Conservation (phyloP, 2,329 filamentous ascomycete genomes). For the Pyrenochaeta sp. region DNA sequence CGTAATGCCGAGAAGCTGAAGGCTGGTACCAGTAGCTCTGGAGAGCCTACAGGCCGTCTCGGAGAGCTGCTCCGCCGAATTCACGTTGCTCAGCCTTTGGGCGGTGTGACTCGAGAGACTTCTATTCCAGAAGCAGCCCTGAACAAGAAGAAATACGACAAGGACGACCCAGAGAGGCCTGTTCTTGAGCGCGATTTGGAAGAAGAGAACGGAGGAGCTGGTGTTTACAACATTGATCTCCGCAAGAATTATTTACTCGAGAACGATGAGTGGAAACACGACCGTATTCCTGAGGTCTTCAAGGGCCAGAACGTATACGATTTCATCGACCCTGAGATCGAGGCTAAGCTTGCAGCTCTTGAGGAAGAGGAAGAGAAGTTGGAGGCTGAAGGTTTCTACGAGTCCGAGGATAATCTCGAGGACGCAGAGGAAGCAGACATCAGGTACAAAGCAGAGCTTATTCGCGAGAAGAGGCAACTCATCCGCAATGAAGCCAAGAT, state of each 20-base stretch:
- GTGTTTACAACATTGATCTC: constrained; percentile 94
- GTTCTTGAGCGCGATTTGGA: constrained; percentile 86
- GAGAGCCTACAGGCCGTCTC: constrained; percentile 79
- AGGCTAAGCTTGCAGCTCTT: constrained; percentile 86
- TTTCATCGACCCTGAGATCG: constrained; percentile 96
- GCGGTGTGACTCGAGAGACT: constrained; percentile 77
- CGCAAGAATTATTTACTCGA: constrained; percentile 87
- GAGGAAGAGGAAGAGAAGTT: constrained; percentile 96
- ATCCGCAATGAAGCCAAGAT: constrained; percentile 95
- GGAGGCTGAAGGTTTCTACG: constrained; percentile 91
- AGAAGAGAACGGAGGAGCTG: constrained; percentile 90
- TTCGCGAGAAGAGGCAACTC: constrained; percentile 90
- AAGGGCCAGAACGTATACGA: constrained; percentile 98
- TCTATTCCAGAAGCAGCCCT: constrained; percentile 89
- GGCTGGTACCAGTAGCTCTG: constrained; percentile 79
- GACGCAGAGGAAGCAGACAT: constrained; percentile 90
- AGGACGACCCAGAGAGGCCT: constrained; percentile 83
- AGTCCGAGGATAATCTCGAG: constrained; percentile 75
- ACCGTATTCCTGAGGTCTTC: constrained; percentile 92
- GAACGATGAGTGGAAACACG: constrained; percentile 92
- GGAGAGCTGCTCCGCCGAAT: constrained; percentile 93
- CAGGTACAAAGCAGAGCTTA: constrained; percentile 89
- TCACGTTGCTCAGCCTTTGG: constrained; percentile 94
- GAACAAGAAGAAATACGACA: constrained; percentile 86
- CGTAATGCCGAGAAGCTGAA: constrained; percentile 96